Conservation (phyloP, 768 basidiomycete genomes). For the Leucocoprinus sp. region DNA sequence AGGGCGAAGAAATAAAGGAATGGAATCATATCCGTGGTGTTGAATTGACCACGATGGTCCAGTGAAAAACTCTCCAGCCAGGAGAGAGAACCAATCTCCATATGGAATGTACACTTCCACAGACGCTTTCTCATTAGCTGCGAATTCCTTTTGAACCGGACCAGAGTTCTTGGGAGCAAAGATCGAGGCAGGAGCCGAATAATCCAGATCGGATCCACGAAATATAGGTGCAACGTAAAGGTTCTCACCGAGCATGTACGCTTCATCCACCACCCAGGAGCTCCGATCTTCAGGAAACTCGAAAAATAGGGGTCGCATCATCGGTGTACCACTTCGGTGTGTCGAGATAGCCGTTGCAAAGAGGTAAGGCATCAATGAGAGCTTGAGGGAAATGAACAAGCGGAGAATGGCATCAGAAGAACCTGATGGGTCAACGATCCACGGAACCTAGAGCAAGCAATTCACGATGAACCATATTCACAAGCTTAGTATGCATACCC, state of each 20-base stretch:
- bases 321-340: conserved; percentile 22
- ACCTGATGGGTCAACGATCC: conserved; percentile 33
- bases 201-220: conserved; percentile 10
- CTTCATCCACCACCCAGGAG: conserved; percentile 24
- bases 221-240: conserved; percentile 26
- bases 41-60: conserved; percentile 23
- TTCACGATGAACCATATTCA: not conserved
- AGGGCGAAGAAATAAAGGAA: conserved; percentile 23
- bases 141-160: not conserved
- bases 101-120: conserved; percentile 24
- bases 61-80: conserved; percentile 21
- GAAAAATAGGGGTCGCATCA: conserved; percentile 27
- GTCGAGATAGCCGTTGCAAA: conserved; percentile 23
- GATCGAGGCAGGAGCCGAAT: not conserved
- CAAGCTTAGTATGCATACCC: conserved; percentile 20
- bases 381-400: conserved; percentile 33
- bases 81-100: conserved; percentile 23
- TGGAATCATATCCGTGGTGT: conserved; percentile 20
- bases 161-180: not conserved
- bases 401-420: conserved; percentile 29
- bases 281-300: conserved; percentile 26
- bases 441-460: conserved; percentile 24
- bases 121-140: conserved; percentile 1
- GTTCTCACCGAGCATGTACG: conserved; percentile 25
- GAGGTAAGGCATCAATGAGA: conserved; percentile 40